A percentile compares a stretch with the other conserved stretches of the same genome.
Evolutionary conservation across 116 monocot genomes (phyloP).

Genomic region (Posidonia oceanica): DNA sequence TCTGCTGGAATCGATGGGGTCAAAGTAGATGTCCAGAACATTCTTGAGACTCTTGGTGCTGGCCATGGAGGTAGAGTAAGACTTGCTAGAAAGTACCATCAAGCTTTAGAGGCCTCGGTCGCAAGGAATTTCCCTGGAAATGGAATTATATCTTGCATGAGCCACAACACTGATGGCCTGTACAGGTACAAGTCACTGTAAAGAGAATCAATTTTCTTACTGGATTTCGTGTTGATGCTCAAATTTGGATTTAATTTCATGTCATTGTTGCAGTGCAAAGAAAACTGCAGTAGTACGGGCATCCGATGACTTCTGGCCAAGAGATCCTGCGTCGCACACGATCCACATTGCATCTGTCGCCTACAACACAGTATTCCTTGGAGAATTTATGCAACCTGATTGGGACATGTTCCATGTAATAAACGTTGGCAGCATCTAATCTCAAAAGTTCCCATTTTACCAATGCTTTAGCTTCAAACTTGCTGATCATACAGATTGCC

Average conservation of each 20-base stretch:
- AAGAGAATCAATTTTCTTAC: too few species aligned
- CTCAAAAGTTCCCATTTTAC: not conserved
- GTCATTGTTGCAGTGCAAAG: constrained; percentile 17
- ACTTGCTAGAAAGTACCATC: constrained; percentile 62
- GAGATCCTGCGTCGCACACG: constrained; percentile 63
- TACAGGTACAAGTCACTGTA: constrained; percentile 49
- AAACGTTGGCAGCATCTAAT: not conserved
- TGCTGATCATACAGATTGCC: too few species aligned
- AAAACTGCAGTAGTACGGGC: constrained; percentile 55
- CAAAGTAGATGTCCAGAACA: constrained; percentile 74
- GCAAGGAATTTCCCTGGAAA: constrained; percentile 62
- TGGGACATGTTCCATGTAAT: constrained; percentile 78
- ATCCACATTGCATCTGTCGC: constrained; percentile 64
- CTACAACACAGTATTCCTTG: constrained; percentile 63
- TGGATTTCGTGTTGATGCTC: not conserved
- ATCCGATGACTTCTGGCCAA: constrained; percentile 64
- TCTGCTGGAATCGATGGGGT: constrained; percentile 66
- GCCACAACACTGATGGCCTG: constrained; percentile 64
- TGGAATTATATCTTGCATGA: constrained; percentile 79
- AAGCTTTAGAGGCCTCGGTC: constrained; percentile 62
- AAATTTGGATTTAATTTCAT: not conserved
- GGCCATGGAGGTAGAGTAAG: constrained; percentile 61
- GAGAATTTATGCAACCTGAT: constrained; percentile 78
- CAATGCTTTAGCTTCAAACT: not conserved
- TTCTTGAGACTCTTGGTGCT: constrained; percentile 64